A percentile compares a stretch with the other conserved stretches of the same genome.
Evolutionary conservation across 2,329 filamentous ascomycete genomes (phyloP).

Genomic region (Aspergillus clavatus): DNA sequence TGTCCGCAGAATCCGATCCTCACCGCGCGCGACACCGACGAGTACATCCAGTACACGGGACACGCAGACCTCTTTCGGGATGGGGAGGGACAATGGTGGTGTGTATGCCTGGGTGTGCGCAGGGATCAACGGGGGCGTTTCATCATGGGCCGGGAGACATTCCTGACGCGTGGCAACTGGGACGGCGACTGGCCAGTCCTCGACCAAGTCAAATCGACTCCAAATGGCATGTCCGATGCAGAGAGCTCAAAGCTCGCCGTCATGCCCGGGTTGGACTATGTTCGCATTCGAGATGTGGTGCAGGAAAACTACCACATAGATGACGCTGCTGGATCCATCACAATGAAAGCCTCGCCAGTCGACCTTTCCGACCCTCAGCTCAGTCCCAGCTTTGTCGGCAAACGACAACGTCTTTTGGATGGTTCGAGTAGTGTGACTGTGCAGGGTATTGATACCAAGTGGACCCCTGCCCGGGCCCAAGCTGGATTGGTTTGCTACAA

Average conservation of each 20-base stretch:
- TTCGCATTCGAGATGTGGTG: conserved; percentile 25
- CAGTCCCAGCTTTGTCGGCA: conserved; percentile 22
- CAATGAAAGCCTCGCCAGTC: conserved; percentile 4
- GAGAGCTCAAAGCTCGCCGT: conserved; percentile 7
- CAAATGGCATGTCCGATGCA: background rate
- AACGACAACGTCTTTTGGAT: conserved; percentile 19
- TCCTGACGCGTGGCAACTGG: conserved; percentile 28
- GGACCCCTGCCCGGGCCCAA: conserved; percentile 1
- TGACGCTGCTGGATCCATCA: background rate
- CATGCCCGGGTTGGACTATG: conserved; percentile 15
- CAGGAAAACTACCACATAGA: conserved; percentile 16
- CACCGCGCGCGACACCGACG: conserved; percentile 32
- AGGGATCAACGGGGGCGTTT: conserved; percentile 15
- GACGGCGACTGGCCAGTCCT: conserved; percentile 9
- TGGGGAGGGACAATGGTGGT: conserved; percentile 17
- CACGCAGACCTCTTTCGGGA: conserved; percentile 22
- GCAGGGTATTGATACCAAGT: background rate
- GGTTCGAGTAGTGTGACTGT: conserved; percentile 12
- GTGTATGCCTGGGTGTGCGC: conserved; percentile 16
- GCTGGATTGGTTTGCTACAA: conserved; percentile 19
- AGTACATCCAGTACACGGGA: conserved; percentile 21
- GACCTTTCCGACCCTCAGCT: conserved; percentile 15
- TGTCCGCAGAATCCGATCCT: conserved; percentile 45
- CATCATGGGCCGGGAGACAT: conserved; percentile 32
- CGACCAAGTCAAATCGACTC: conserved; percentile 18